Evolutionary conservation across 2,329 filamentous ascomycete species (phyloP).

Genomic region (Talaromyces sp.): DNA sequence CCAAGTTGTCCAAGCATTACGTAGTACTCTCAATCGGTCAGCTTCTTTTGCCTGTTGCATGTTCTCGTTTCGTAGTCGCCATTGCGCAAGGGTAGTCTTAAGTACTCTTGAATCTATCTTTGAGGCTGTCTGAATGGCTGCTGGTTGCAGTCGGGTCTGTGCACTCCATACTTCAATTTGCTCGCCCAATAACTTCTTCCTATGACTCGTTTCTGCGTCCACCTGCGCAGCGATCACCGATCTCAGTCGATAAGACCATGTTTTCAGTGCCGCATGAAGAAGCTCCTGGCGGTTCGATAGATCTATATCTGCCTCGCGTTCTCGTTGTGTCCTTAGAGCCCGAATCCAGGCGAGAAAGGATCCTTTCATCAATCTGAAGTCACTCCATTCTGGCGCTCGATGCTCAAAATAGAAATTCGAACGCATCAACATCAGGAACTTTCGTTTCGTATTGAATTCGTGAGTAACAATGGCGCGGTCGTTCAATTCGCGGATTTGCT

Average conservation of each 20-base stretch:
- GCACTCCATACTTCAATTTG: conserved; percentile 45
- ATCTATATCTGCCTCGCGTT: conserved; percentile 42
- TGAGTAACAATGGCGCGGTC: conserved; percentile 34
- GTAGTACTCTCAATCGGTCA: conserved; percentile 54
- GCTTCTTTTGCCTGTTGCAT: conserved; percentile 51
- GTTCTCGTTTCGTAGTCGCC: conserved; percentile 49
- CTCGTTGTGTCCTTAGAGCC: conserved; percentile 39
- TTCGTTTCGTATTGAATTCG: conserved; percentile 32
- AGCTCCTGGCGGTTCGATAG: conserved; percentile 30
- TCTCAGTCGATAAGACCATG: conserved; percentile 37
- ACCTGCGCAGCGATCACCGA: conserved; percentile 30
- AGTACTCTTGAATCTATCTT: conserved; percentile 49
- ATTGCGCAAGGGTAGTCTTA: conserved; percentile 49
- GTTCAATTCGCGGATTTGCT: conserved; percentile 37
- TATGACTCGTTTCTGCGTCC: conserved; percentile 33
- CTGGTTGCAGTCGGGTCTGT: conserved; percentile 44
- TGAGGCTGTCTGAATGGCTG: conserved; percentile 43
- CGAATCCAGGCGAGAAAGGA: conserved; percentile 44
- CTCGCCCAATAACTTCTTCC: conserved; percentile 36
- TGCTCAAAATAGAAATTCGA: conserved; percentile 46
- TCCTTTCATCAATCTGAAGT: conserved; percentile 41
- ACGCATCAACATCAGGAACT: conserved; percentile 45
- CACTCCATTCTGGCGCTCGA: conserved; percentile 45
- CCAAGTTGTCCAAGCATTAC: conserved; percentile 61
- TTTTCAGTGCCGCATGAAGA: conserved; percentile 33